Evolutionary conservation across 257 asterid genomes (phyloP).

Genomic region (Euphrasia confusa): DNA sequence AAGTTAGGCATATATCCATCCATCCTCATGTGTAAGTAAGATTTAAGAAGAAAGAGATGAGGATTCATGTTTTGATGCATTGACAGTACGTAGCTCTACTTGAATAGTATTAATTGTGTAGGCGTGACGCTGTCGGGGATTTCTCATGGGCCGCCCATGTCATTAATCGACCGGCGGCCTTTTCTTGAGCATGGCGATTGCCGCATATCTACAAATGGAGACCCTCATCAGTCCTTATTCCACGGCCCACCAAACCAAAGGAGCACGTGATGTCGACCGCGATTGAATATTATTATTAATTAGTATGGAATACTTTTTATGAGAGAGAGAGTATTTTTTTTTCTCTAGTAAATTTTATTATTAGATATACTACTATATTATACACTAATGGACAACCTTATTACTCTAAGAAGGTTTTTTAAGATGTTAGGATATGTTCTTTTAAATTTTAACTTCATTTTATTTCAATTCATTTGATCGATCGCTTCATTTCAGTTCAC

Average conservation of each 20-base stretch:
- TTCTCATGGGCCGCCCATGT: constrained; percentile 11
- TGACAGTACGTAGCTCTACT: background rate
- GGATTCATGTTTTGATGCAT: background rate
- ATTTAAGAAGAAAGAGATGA: background rate
- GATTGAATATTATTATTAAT: background rate
- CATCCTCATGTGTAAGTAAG: no score
- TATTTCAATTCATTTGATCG: no score
- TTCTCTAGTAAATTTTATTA: no score
- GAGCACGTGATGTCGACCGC: background rate
- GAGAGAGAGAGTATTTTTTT: no score
- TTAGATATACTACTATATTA: no score
- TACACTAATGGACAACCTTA: no score
- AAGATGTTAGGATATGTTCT: no score
- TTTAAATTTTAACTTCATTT: no score
- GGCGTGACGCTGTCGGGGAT: constrained; percentile 9
- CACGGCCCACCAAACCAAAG: background rate
- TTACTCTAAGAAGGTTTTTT: no score
- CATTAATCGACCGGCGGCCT: background rate
- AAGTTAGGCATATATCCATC: no score
- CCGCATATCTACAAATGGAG: constrained; percentile 8
- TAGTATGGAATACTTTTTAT: no score
- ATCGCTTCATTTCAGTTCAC: no score
- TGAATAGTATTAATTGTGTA: background rate
- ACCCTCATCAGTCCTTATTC: background rate
- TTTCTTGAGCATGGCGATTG: background rate